phyloP scores from a whole-genome alignment of 1,284 basidiomycete species.

The Neotropicomus parvogracilis region DNA sequence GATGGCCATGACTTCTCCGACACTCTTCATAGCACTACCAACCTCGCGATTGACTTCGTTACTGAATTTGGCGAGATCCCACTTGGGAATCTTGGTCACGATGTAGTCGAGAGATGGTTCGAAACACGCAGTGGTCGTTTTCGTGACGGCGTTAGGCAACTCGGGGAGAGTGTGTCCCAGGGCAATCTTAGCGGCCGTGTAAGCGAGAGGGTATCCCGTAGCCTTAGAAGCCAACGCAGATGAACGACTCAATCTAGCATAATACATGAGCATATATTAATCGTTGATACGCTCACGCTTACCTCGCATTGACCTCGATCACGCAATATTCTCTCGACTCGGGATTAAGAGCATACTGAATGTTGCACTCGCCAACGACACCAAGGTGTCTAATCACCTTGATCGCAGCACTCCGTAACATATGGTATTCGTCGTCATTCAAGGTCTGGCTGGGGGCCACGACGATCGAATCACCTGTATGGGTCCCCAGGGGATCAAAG shows the following conservation, averaged over 20 bases:
- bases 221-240: constrained; percentile 97
- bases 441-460: constrained; percentile 98
- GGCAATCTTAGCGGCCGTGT: constrained; percentile 99
- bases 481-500: constrained; percentile 97
- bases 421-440: constrained; percentile 97
- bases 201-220: constrained; percentile 97
- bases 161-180: constrained; percentile 97
- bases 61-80: constrained; percentile 98
- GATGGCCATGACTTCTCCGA: constrained; percentile 99
- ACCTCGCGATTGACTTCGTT: constrained; percentile 92
- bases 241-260: constrained; percentile 53
- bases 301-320: constrained; percentile 96
- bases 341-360: constrained; percentile 98
- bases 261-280: constrained; percentile 6
- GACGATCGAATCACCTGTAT: constrained; percentile 99
- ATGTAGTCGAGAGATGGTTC: constrained; percentile 99
- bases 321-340: constrained; percentile 93
- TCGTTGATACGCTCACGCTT: constrained; percentile 28
- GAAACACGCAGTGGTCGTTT: constrained; percentile 99
- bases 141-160: constrained; percentile 97
- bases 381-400: constrained; percentile 98
- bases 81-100: constrained; percentile 99
- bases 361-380: constrained; percentile 98
- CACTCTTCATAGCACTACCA: constrained; percentile 98
- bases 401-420: constrained; percentile 96